Conservation (phyloP, 805 yeast genomes). For the Yamadazyma sp. region DNA sequence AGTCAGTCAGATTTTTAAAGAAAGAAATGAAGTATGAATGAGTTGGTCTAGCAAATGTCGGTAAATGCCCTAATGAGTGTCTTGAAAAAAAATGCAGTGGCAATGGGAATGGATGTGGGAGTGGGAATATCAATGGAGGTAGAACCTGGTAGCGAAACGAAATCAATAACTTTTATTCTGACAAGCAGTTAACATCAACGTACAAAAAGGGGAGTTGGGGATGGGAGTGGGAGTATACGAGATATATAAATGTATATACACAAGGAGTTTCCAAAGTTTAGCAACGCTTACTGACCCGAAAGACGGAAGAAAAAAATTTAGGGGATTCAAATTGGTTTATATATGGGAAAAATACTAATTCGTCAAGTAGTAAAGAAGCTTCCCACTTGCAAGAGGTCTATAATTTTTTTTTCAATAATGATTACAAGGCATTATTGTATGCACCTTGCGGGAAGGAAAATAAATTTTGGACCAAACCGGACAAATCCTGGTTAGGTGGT, state of each 20-base stretch:
- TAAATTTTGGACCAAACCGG: slow-evolving; percentile 1
- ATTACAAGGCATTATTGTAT: slow-evolving; percentile 6
- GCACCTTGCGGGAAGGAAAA: slow-evolving; percentile 6
- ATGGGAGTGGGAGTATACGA: too few relatives aligned
- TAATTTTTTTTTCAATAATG: slow-evolving; percentile 2
- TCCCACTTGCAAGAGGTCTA: slow-evolving; percentile 3
- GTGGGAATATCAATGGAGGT: too few relatives aligned
- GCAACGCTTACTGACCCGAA: too few relatives aligned
- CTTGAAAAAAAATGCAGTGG: too few relatives aligned
- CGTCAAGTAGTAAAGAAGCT: slow-evolving; percentile 1
- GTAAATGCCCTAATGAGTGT: too few relatives aligned
- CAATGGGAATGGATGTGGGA: too few relatives aligned
- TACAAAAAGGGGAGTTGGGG: slow-evolving; percentile 1
- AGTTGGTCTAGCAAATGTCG: slow-evolving; percentile 5
- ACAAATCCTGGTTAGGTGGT: slow-evolving; percentile 3
- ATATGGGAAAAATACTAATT: slow-evolving; percentile 1
- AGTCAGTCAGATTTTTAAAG: slow-evolving; percentile 7
- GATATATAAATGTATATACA: too few relatives aligned
- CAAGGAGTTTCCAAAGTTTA: too few relatives aligned
- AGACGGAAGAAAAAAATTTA: not conserved
- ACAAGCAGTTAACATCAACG: too few relatives aligned
- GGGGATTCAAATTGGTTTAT: slow-evolving; percentile 6
- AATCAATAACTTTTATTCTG: too few relatives aligned
- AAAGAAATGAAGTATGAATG: slow-evolving; percentile 11
- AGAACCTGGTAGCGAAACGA: too few relatives aligned